Conservation (phyloP, 2,329 filamentous ascomycete species). For the Fonsecaea monophora region DNA sequence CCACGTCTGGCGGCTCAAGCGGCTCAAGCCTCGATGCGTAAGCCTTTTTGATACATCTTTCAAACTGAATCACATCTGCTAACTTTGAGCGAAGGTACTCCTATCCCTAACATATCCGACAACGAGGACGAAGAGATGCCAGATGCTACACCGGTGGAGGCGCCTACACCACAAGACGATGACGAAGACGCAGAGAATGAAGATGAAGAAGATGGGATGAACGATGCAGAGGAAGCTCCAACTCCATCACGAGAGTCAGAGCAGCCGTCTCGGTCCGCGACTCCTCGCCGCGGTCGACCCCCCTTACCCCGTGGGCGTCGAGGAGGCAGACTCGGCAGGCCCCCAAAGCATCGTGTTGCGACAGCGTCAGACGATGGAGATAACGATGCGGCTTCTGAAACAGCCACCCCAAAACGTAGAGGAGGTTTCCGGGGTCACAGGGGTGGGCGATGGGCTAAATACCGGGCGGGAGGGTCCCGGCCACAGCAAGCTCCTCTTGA, state of each 20-base stretch:
- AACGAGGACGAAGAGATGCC: conserved; percentile 55
- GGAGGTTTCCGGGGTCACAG: conserved; percentile 68
- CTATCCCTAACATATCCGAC: conserved; percentile 50
- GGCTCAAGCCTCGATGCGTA: conserved; percentile 55
- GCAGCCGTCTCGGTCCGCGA: conserved; percentile 55
- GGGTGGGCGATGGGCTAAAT: conserved; percentile 73
- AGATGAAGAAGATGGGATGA: conserved; percentile 44
- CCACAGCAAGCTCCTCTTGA: conserved; percentile 85
- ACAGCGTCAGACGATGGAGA: conserved; percentile 73
- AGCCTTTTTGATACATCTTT: conserved; percentile 31
- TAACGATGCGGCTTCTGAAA: conserved; percentile 51
- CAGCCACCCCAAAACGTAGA: conserved; percentile 64
- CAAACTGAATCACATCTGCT: conserved; percentile 4
- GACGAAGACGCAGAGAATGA: conserved; percentile 45
- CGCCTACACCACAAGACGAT: conserved; percentile 45
- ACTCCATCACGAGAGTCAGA: conserved; percentile 52
- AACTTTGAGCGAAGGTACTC: conserved; percentile 47
- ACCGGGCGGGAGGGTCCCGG: conserved; percentile 75
- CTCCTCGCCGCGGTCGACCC: conserved; percentile 60
- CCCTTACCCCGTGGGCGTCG: conserved; percentile 51
- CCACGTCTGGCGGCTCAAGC: conserved; percentile 55
- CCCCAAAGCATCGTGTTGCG: conserved; percentile 81
- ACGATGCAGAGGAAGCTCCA: conserved; percentile 54
- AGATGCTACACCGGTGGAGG: conserved; percentile 47
- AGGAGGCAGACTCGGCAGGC: conserved; percentile 70